A percentile compares a stretch with the other conserved stretches of the same genome.
Evolutionary conservation across 1,139 yeast genomes (phyloP).

Genomic region (Pichia sp.): DNA sequence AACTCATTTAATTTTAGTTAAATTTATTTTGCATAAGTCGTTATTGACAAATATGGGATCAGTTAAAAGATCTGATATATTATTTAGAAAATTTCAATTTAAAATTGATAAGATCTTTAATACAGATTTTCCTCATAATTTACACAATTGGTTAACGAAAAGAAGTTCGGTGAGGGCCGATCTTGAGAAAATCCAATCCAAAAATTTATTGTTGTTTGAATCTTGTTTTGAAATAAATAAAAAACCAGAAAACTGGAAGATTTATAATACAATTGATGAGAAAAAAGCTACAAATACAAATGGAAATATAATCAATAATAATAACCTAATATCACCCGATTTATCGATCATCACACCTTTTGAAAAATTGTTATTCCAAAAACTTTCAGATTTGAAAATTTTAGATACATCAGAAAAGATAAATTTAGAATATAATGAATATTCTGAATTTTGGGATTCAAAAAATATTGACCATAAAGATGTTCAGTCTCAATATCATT

Average conservation of each 20-base stretch:
- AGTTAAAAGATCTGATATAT: slow-evolving; percentile 4
- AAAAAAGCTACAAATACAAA: background rate
- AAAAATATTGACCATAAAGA: slow-evolving; percentile 2
- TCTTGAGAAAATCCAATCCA: background rate
- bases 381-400: slow-evolving; percentile 6
- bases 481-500: slow-evolving; percentile 4
- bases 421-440: background rate
- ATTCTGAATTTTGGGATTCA: slow-evolving; percentile 4
- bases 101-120: slow-evolving; percentile 4
- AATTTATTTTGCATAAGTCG: slow-evolving; percentile 5
- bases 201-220: background rate
- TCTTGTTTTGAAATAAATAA: background rate
- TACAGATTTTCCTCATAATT: background rate
- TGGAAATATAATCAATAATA: background rate
- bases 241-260: background rate
- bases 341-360: slow-evolving; percentile 9
- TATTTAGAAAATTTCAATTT: slow-evolving; percentile 7
- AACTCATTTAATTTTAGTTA: slow-evolving; percentile 3
- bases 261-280: background rate
- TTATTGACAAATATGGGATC: slow-evolving; percentile 5
- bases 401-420: slow-evolving; percentile 7
- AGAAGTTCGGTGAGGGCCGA: slow-evolving; percentile 11
- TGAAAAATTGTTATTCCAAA: slow-evolving; percentile 8
- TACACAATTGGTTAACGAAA: slow-evolving; percentile 1
- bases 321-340: slow-evolving; percentile 4